A percentile compares a stretch with the other conserved stretches of the same genome.
phyloP scores from a whole-genome alignment of 768 basidiomycete species.

The Leccinum ochraceum region DNA sequence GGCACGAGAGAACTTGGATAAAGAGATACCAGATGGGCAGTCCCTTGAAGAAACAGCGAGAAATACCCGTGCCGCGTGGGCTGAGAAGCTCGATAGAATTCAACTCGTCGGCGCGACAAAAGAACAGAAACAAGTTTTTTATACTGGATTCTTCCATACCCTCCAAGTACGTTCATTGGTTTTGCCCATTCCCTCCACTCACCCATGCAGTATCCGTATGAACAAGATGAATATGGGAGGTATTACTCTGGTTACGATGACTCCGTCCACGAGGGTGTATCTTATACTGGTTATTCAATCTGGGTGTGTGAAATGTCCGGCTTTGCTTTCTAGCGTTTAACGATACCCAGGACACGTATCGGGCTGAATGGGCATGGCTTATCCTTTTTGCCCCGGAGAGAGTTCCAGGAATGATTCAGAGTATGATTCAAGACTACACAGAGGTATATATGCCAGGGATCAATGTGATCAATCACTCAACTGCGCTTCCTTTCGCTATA shows the following conservation, averaged over 20 bases:
- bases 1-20: constrained; percentile 52
- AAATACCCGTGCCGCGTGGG: constrained; percentile 52
- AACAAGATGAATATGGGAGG: constrained; percentile 60
- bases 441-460: constrained; percentile 42
- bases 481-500: constrained; percentile 13
- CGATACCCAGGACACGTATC: constrained; percentile 65
- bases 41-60: constrained; percentile 54
- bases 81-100: constrained; percentile 55
- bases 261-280: constrained; percentile 58
- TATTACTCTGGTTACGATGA: constrained; percentile 84
- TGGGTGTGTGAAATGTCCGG: constrained; percentile 49
- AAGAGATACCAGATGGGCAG: constrained; percentile 47
- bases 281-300: constrained; percentile 80
- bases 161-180: constrained; percentile 45
- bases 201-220: constrained; percentile 66
- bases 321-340: not conserved
- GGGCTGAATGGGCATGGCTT: constrained; percentile 78
- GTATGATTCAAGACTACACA: constrained; percentile 78
- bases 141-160: constrained; percentile 65
- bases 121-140: constrained; percentile 47
- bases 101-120: constrained; percentile 49
- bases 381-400: constrained; percentile 77
- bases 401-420: constrained; percentile 72
- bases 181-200: not conserved
- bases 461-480: not conserved